Evolutionary conservation across 257 asterid genomes (phyloP).

Genomic region (Coffea eugenioides): DNA sequence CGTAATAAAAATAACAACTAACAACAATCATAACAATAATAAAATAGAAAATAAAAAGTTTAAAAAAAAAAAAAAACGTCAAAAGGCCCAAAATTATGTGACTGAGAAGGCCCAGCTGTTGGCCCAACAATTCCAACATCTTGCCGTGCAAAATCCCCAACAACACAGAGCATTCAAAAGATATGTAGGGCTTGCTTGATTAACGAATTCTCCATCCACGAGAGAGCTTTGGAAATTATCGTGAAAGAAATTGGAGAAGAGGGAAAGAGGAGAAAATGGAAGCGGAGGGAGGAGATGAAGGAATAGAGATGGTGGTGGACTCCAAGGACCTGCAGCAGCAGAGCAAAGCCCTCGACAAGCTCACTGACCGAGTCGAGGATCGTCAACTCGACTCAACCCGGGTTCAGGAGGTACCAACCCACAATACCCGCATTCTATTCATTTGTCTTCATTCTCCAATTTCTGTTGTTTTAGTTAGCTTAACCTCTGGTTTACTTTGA

Average conservation of each 20-base stretch:
- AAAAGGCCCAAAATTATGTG: neutral
- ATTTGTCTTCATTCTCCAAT: neutral
- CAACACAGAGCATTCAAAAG: neutral
- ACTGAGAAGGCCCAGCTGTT: neutral
- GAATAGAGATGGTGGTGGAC: constrained; percentile 58
- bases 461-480: neutral
- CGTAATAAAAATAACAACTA: no score
- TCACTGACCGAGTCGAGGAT: constrained; percentile 98
- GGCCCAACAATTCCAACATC: neutral
- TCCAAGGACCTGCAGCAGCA: constrained; percentile 97
- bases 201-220: neutral
- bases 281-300: constrained; percentile 85
- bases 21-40: no score
- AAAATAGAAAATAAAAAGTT: no score
- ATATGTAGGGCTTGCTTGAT: neutral
- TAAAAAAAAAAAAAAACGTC: no score
- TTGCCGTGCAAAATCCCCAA: neutral
- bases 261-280: constrained; percentile 5
- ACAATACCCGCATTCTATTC: neutral
- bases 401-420: constrained; percentile 64
- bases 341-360: constrained; percentile 92
- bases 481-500: neutral
- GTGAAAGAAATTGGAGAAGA: neutral
- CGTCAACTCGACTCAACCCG: constrained; percentile 97
- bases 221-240: neutral